Base-by-base conservation (phyloP, 2,329 filamentous ascomycete genomes). In the Xylaria sp. region DNA sequence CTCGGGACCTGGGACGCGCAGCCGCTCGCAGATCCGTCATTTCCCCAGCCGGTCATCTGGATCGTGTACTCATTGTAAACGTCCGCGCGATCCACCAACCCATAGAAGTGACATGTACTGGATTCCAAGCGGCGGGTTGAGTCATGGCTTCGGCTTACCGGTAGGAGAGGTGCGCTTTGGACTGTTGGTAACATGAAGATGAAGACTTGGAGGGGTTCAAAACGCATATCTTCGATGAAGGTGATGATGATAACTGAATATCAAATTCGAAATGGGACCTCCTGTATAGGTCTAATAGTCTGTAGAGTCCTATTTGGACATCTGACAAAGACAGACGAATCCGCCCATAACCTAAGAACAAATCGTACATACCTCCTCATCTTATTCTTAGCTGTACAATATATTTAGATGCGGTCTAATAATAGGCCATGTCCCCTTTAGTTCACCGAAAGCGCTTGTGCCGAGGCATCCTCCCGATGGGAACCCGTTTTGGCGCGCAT, bases 61-160 rank as follows among this genome's bases (percentile, higher is more conserved):
- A 72, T 59, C 3, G 55, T 65, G 68, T 72, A 72, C 12, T 53
- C 48, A 44, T 72, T 72, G 44, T 63, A 70, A 5, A 68, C n/a
- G 1, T 48, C 55, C 3, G 42, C 12, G 8, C 32, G n/a, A 13
- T 61, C 64, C 18, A 62, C 27, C 25, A 58, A 70, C 1, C 70
- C 70, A 40, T 68, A 72, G 68, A 68, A 72, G 18, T 58, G 35
- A 44, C 70, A 72, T 9, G 42, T 62, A 29, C 59, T 68, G 13
- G 42, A 5, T 21, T 60, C 61, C 10, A 65, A 29, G 53, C 65
- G 65, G 40, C 54, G 61, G 29, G 65, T 62, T 62, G 48, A 37
- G n/a, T 57, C 3, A 35, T 47, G 6, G 13, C 25, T 37, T 25
- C 8, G 37, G 27, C 16, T 50, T 13, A 63, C 18, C 10, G 62